phyloP scores from a whole-genome alignment of 441 rosid genomes.

The Erodium moschatum region DNA sequence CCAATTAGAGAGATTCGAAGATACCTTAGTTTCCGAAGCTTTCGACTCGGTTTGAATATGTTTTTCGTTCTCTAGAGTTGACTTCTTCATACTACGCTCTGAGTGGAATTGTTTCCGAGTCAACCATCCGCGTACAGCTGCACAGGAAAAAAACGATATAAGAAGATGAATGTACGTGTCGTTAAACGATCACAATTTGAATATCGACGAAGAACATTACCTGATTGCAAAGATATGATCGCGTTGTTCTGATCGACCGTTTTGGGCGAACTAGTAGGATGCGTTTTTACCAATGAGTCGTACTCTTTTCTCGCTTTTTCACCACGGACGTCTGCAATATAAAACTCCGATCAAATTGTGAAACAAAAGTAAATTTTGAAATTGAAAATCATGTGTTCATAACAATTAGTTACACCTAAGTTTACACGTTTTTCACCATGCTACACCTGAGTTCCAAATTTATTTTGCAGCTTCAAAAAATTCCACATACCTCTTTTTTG shows the following conservation, averaged over 20 bases:
- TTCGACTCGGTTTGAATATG: constrained; percentile 35
- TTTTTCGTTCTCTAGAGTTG: constrained; percentile 31
- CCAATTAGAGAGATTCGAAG: background rate
- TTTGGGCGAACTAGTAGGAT: constrained; percentile 24
- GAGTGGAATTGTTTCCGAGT: constrained; percentile 36
- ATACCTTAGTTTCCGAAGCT: constrained; percentile 69
- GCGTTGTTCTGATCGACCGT: constrained; percentile 34
- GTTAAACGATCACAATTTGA: constrained; percentile 8
- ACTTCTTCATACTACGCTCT: constrained; percentile 32
- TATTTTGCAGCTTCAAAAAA: no score
- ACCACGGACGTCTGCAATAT: constrained; percentile 55
- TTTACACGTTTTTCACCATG: no score
- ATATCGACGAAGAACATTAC: constrained; percentile 28
- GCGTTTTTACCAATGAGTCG: constrained; percentile 19
- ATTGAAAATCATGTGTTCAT: no score
- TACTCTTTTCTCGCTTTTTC: constrained; percentile 46
- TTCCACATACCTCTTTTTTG: no score
- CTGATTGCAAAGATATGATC: constrained; percentile 60
- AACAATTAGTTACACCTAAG: no score
- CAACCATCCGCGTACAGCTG: constrained; percentile 84
- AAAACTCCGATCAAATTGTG: background rate
- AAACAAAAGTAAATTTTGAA: no score
- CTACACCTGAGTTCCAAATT: no score
- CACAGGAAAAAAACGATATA: constrained; percentile 15
- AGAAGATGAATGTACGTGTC: background rate